Evolutionary conservation across 176 grass and related monocot species (phyloP).

Genomic region (Carex pumila): DNA sequence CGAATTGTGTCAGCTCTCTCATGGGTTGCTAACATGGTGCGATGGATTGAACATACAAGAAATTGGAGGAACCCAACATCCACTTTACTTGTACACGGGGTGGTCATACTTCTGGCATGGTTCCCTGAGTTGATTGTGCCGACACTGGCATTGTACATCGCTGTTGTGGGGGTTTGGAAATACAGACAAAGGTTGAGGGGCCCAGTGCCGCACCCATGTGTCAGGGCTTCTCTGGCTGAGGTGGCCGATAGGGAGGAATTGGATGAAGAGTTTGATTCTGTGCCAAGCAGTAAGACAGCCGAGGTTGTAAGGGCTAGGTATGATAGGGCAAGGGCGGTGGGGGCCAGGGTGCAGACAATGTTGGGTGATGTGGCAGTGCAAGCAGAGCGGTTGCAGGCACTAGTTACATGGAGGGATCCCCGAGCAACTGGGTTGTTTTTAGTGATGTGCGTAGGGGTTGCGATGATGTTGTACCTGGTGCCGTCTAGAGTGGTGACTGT

Average conservation of each 20-base stretch:
- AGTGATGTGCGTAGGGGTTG: constrained; percentile 46
- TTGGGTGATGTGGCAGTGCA: constrained; percentile 80
- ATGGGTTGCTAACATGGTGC: constrained; percentile 47
- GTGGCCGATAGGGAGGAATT: constrained; percentile 63
- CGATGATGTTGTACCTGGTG: constrained; percentile 56
- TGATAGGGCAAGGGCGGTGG: constrained; percentile 52
- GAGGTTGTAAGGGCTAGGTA: constrained; percentile 69
- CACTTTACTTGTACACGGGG: constrained; percentile 57
- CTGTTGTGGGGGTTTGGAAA: constrained; percentile 48
- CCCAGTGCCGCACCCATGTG: constrained; percentile 47
- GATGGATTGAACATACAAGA: constrained; percentile 56
- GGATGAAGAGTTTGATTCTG: constrained; percentile 84
- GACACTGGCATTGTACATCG: constrained; percentile 43
- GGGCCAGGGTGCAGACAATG: constrained; percentile 66
- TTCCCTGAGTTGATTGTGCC: constrained; percentile 75
- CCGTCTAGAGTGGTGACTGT: constrained; percentile 47
- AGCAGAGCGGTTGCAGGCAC: constrained; percentile 74
- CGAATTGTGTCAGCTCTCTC: constrained; percentile 49
- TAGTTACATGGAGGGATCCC: constrained; percentile 84
- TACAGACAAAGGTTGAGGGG: constrained; percentile 38
- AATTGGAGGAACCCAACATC: constrained; percentile 64
- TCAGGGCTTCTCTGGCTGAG: constrained; percentile 67
- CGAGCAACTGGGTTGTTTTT: constrained; percentile 81
- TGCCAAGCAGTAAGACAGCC: constrained; percentile 41
- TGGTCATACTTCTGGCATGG: constrained; percentile 73